Evolutionary conservation across 306 rosid genomes (phyloP).

Genomic region (Quillaja saponaria): DNA sequence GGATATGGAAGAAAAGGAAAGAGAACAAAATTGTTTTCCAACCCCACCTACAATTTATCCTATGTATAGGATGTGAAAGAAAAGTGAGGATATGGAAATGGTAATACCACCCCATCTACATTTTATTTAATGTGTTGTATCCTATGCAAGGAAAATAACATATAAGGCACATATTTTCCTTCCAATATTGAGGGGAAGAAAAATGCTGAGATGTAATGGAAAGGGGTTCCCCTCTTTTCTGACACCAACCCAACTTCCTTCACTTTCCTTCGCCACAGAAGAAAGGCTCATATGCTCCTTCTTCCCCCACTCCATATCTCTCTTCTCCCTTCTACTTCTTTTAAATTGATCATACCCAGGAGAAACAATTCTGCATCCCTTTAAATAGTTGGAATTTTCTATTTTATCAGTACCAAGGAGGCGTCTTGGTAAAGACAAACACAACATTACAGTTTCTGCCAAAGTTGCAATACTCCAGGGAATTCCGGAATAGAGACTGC

Average conservation of each 20-base stretch:
- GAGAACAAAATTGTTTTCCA: constrained; percentile 17
- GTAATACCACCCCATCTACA: no score
- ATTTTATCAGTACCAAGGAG: constrained; percentile 5
- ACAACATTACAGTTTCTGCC: background rate
- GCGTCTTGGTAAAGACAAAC: constrained; percentile 16
- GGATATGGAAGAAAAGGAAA: background rate
- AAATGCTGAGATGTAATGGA: no score
- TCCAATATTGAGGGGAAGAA: background rate
- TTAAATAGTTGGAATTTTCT: constrained; percentile 1
- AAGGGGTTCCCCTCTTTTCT: no score
- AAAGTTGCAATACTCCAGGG: background rate
- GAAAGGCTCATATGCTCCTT: no score
- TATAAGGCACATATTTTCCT: background rate
- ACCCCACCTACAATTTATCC: constrained; percentile 11
- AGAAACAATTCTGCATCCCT: background rate
- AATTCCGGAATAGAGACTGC: constrained; percentile 16
- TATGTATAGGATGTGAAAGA: constrained; percentile 7
- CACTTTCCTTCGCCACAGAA: no score
- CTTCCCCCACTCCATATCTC: background rate
- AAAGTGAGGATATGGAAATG: background rate
- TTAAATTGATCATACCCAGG: background rate
- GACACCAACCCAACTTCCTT: no score
- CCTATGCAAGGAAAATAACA: background rate
- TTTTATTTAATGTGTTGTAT: no score
- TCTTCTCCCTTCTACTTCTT: background rate